Conservation (phyloP, 306 rosid genomes). For the Vicia villosa region DNA sequence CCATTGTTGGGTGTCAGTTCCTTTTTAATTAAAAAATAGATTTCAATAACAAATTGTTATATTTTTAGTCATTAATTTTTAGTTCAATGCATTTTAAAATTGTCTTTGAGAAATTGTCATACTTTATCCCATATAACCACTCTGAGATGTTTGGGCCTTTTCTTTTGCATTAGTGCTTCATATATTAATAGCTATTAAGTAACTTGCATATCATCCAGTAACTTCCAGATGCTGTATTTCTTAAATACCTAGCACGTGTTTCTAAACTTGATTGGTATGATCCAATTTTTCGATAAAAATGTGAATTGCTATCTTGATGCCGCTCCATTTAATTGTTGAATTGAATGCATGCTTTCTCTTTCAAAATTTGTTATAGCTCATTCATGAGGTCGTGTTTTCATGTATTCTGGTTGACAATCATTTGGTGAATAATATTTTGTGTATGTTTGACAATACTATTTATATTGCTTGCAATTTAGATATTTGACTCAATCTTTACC, state of each 20-base stretch:
- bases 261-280: constrained; percentile 10
- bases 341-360: constrained; percentile 25
- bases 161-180: not conserved
- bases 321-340: constrained; percentile 13
- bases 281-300: constrained; percentile 16
- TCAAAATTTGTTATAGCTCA: constrained; percentile 16
- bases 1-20: no score
- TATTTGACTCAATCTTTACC: constrained; percentile 27
- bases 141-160: constrained; percentile 4
- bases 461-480: constrained; percentile 1
- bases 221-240: constrained; percentile 2
- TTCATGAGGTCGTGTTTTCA: constrained; percentile 8
- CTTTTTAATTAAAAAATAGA: no score
- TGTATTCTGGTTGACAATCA: constrained; percentile 8
- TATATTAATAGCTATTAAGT: not conserved
- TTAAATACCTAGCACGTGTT: not conserved
- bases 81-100: not conserved
- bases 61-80: not conserved
- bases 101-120: not conserved
- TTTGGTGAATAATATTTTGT: constrained; percentile 29
- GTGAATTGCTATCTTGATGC: not conserved
- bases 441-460: constrained; percentile 7
- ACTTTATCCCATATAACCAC: not conserved
- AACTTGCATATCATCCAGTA: not conserved
- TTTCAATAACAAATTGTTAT: no score